Conservation (phyloP, 73 alveolate genomes). For the Symbiodinium pilosum region DNA sequence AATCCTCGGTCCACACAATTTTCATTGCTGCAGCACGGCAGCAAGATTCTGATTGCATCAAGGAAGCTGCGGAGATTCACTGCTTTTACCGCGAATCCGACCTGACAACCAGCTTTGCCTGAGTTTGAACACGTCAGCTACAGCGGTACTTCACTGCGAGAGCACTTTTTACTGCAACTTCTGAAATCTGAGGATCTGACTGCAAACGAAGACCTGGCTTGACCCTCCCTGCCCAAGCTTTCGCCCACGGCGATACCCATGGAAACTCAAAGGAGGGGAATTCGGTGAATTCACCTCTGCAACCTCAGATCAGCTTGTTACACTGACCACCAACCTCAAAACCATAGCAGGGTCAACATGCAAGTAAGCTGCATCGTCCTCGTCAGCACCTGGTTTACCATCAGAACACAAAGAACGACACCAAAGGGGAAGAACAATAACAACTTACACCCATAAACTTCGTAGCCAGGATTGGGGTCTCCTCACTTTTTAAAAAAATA, state of each 20-base stretch:
- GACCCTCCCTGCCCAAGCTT: constrained; percentile 93
- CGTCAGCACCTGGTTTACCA: not conserved
- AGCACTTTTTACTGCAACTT: too few relatives aligned
- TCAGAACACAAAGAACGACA: too few relatives aligned
- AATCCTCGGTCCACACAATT: constrained; percentile 26
- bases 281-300: constrained; percentile 50
- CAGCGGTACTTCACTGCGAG: not conserved
- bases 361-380: not conserved
- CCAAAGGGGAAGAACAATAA: too few relatives aligned
- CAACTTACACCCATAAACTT: too few relatives aligned
- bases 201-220: constrained; percentile 94
- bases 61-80: constrained; percentile 40
- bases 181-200: constrained; percentile 30
- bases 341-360: not conserved
- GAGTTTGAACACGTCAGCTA: not conserved
- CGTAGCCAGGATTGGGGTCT: too few relatives aligned
- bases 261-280: constrained; percentile 80
- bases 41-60: not conserved
- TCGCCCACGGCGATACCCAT: constrained; percentile 91
- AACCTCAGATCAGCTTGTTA: not conserved
- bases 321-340: too few relatives aligned
- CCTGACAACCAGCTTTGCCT: constrained; percentile 73
- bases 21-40: too few relatives aligned
- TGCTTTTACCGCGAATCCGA: constrained; percentile 83
- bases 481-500: too few relatives aligned